A percentile compares a stretch with the other conserved stretches of the same genome.
phyloP scores from a whole-genome alignment of 2,329 filamentous ascomycete species.

The Exophiala bonariae region DNA sequence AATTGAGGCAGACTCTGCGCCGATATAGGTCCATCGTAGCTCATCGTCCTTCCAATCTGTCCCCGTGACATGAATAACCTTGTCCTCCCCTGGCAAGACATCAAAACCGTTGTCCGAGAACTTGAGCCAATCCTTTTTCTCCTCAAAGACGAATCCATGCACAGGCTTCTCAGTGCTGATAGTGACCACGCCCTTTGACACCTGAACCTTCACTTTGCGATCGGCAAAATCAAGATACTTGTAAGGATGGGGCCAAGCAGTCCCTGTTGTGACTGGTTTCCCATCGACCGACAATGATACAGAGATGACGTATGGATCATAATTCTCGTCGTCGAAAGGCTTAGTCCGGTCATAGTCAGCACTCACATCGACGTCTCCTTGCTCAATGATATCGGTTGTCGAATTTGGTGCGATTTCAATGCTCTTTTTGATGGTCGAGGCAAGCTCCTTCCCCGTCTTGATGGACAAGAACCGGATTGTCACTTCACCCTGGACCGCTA shows the following conservation, averaged over 20 bases:
- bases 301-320: constrained; percentile 53
- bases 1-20: constrained; percentile 2
- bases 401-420: constrained; percentile 52
- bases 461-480: constrained; percentile 52
- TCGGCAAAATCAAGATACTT: constrained; percentile 57
- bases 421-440: constrained; percentile 45
- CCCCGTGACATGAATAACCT: constrained; percentile 31
- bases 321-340: constrained; percentile 20
- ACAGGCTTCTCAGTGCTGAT: constrained; percentile 52
- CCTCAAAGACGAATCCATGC: constrained; percentile 59
- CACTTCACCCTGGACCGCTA: constrained; percentile 31
- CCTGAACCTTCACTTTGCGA: constrained; percentile 42
- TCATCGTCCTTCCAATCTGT: background rate
- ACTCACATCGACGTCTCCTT: constrained; percentile 29
- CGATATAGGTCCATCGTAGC: constrained; percentile 12
- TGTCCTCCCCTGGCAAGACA: constrained; percentile 57
- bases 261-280: constrained; percentile 51
- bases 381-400: constrained; percentile 52
- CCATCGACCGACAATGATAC: constrained; percentile 53
- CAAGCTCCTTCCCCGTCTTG: constrained; percentile 53
- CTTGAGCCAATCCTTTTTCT: constrained; percentile 49
- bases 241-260: constrained; percentile 61
- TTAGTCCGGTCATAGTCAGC: background rate
- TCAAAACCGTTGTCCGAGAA: constrained; percentile 57
- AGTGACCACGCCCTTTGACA: constrained; percentile 39